phyloP scores from a whole-genome alignment of 805 yeast species.

The Starmerella stigmatis region DNA sequence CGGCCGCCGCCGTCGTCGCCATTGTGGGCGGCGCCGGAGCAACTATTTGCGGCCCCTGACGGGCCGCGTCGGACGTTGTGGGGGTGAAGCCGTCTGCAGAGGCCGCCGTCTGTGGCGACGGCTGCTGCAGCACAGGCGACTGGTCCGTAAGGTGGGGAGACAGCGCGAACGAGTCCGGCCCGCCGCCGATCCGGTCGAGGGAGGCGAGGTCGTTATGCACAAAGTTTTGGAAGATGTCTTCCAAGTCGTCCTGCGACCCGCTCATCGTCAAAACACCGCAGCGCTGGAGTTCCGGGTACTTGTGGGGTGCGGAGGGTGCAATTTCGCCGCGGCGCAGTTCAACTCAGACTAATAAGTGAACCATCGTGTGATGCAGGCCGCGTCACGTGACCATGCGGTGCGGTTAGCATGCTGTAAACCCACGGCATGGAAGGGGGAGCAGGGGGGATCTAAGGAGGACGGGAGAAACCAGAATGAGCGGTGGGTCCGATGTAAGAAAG shows the following conservation, averaged over 20 bases:
- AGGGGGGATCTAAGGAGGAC: no score
- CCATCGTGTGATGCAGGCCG: background rate
- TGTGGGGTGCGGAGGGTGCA: background rate
- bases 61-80: background rate
- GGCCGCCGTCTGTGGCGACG: background rate
- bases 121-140: conserved; percentile 15
- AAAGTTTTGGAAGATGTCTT: conserved; percentile 28
- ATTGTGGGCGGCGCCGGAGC: background rate
- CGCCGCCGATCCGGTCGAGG: conserved; percentile 28
- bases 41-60: background rate
- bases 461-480: no score
- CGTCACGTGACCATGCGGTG: background rate
- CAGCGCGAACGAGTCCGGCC: conserved; percentile 20
- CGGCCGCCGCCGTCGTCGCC: background rate
- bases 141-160: conserved; percentile 21
- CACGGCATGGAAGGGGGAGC: background rate
- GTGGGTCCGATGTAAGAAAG: no score
- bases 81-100: background rate
- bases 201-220: conserved; percentile 28
- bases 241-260: conserved; percentile 21
- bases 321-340: conserved; percentile 3
- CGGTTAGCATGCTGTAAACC: background rate
- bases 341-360: conserved; percentile 1
- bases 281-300: no score
- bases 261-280: conserved; percentile 1